A percentile compares a stretch with the other conserved stretches of the same genome.
These are phyloP conservation scores for Psilocybe mexicana DNA, from an alignment of 1,284 basidiomycete genomes.

Conservation along the genomic window DNA sequence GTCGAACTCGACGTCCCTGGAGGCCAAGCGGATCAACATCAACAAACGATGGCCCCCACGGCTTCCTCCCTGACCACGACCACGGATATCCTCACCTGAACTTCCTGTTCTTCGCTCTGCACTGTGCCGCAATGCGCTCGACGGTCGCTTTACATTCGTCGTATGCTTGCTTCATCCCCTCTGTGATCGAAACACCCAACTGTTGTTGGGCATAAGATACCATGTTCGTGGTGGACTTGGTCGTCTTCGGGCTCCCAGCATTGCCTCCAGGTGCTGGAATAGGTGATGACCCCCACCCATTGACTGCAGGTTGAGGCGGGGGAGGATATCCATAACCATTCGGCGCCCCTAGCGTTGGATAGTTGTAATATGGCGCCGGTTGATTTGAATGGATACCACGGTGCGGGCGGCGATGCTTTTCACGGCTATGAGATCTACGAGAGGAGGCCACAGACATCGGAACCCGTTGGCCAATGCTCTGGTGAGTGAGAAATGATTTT, in stretches of 20 bases:
- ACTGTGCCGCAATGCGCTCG: slow-evolving; percentile 37
- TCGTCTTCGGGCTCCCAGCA: not conserved
- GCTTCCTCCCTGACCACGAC: not conserved
- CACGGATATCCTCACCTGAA: slow-evolving; percentile 31
- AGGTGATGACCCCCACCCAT: not conserved
- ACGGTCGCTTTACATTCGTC: slow-evolving; percentile 40
- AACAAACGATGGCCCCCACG: not conserved
- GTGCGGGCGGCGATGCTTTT: slow-evolving; percentile 2
- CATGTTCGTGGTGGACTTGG: slow-evolving; percentile 11
- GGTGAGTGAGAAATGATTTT: not conserved
- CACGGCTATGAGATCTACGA: slow-evolving; percentile 7
- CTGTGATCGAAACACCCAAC: slow-evolving; percentile 25
- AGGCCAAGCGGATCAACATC: not conserved
- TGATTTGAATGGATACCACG: not conserved
- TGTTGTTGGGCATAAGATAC: slow-evolving; percentile 23
- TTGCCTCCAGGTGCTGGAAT: not conserved
- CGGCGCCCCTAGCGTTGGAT: not conserved
- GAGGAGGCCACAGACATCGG: slow-evolving; percentile 14
- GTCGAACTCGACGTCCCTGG: slow-evolving; percentile 48
- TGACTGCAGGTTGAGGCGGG: not conserved
- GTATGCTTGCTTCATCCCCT: slow-evolving; percentile 40
- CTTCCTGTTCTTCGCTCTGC: slow-evolving; percentile 38
- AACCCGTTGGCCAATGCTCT: not conserved
- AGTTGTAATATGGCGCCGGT: not conserved
- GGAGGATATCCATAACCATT: not conserved